Percentiles rank a stretch among this genome's conserved stretches.
Evolutionary conservation across 805 yeast genomes (phyloP).

Genomic region (Kodamaea restingae): DNA sequence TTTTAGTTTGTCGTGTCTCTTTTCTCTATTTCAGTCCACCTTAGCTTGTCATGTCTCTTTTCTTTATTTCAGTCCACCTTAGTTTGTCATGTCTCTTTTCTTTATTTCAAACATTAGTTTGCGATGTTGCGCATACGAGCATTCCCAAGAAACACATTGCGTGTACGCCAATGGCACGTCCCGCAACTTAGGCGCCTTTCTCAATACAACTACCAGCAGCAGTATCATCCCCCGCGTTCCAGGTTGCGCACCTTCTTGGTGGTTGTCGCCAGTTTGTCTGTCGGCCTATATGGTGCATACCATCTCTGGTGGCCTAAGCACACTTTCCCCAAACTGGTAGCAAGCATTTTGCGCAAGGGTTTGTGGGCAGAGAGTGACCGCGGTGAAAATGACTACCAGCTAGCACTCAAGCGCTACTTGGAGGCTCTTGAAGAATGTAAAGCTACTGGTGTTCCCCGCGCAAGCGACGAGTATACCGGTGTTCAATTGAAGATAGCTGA

Average conservation of each 20-base stretch:
- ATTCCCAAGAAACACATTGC: neutral
- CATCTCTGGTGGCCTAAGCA: constrained; percentile 62
- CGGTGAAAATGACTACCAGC: constrained; percentile 55
- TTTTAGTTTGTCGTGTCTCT: no score
- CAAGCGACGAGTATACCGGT: constrained; percentile 84
- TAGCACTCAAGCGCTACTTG: constrained; percentile 69
- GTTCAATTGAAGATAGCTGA: constrained; percentile 83
- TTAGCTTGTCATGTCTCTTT: no score
- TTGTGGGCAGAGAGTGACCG: constrained; percentile 80
- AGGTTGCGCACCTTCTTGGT: constrained; percentile 5
- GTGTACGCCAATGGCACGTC: neutral
- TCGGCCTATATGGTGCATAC: constrained; percentile 25
- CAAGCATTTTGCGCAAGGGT: constrained; percentile 67
- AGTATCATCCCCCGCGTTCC: constrained; percentile 10
- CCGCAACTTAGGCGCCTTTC: constrained; percentile 1
- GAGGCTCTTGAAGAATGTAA: constrained; percentile 68
- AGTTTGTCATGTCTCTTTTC: no score
- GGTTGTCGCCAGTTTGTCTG: constrained; percentile 12
- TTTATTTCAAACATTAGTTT: no score
- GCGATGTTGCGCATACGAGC: neutral
- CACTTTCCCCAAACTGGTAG: constrained; percentile 66
- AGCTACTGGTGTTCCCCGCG: constrained; percentile 48
- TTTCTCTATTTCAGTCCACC: no score
- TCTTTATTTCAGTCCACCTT: no score
- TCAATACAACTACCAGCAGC: constrained; percentile 16